A percentile compares a stretch with the other conserved stretches of the same genome.
Evolutionary conservation across 225 moss, liverwort and hornwort species (phyloP).

Genomic region (Marchantia polymorpha): DNA sequence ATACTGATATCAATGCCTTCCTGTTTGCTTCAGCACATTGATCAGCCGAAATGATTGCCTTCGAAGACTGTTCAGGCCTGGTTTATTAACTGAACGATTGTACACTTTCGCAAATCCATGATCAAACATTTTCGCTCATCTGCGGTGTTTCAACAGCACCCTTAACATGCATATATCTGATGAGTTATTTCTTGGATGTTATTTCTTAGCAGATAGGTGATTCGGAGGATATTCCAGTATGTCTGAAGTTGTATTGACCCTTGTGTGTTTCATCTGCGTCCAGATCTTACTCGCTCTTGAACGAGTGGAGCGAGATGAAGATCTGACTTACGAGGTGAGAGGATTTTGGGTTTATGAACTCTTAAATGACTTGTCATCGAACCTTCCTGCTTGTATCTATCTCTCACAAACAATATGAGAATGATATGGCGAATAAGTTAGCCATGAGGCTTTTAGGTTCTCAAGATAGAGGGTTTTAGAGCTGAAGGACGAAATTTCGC

Average conservation of each 20-base stretch:
- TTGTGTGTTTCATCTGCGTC: not conserved
- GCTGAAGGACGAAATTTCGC: not conserved
- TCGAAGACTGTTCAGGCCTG: not conserved
- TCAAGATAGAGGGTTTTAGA: not conserved
- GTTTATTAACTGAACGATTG: not conserved
- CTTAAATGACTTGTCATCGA: not conserved
- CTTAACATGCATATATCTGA: not conserved
- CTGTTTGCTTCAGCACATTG: not conserved
- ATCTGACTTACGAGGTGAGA: conserved; percentile 74
- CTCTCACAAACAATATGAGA: not conserved
- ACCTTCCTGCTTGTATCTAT: too few species aligned
- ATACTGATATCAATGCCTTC: not conserved
- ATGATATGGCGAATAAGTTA: not conserved
- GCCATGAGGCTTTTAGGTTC: not conserved
- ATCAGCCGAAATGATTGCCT: too few species aligned
- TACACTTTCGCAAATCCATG: not conserved
- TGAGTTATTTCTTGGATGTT: not conserved
- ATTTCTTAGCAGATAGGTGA: too few species aligned
- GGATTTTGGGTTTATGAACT: too few species aligned
- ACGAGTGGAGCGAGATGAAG: conserved; percentile 78
- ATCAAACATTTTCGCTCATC: not conserved
- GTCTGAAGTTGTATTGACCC: not conserved
- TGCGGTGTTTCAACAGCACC: not conserved
- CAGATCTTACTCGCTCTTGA: conserved; percentile 84
- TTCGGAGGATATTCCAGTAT: too few species aligned